Evolutionary conservation across 768 basidiomycete species (phyloP).

Genomic region (Pleurotus tuoliensis): DNA sequence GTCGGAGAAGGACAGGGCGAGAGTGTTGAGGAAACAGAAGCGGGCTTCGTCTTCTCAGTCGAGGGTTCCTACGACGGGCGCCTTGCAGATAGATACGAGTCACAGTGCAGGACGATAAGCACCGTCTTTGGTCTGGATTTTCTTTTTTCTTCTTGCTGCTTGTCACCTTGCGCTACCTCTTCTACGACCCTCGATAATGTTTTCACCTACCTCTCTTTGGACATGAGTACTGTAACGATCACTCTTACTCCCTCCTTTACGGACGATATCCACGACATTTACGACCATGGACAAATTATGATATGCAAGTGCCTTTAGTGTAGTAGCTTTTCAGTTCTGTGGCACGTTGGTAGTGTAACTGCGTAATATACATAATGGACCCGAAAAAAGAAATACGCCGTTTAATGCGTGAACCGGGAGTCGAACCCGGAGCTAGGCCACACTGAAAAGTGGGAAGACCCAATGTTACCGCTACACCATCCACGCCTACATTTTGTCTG

Average conservation of each 20-base stretch:
- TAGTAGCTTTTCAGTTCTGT: neutral
- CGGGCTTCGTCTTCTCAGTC: constrained; percentile 39
- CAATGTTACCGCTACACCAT: constrained; percentile 87
- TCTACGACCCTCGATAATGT: neutral
- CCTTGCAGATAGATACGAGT: constrained; percentile 1
- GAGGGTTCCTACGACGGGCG: constrained; percentile 6
- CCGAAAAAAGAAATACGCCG: neutral
- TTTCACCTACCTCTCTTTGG: neutral
- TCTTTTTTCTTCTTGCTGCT: no score
- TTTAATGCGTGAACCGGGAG: constrained; percentile 45
- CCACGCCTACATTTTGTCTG: constrained; percentile 25
- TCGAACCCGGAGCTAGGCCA: constrained; percentile 55
- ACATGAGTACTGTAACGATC: neutral
- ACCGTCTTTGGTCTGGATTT: no score
- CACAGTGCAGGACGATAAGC: neutral
- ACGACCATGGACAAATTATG: neutral
- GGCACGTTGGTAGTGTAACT: neutral
- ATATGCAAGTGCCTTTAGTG: neutral
- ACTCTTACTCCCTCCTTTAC: neutral
- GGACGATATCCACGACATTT: neutral
- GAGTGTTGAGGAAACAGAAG: constrained; percentile 51
- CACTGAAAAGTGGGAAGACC: constrained; percentile 61
- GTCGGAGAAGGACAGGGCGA: constrained; percentile 29
- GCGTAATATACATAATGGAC: neutral
- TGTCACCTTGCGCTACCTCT: no score